These are phyloP conservation scores for Cinnamomum micranthum DNA, from an alignment of 164 flowering plant species.

Conservation along the genomic window DNA sequence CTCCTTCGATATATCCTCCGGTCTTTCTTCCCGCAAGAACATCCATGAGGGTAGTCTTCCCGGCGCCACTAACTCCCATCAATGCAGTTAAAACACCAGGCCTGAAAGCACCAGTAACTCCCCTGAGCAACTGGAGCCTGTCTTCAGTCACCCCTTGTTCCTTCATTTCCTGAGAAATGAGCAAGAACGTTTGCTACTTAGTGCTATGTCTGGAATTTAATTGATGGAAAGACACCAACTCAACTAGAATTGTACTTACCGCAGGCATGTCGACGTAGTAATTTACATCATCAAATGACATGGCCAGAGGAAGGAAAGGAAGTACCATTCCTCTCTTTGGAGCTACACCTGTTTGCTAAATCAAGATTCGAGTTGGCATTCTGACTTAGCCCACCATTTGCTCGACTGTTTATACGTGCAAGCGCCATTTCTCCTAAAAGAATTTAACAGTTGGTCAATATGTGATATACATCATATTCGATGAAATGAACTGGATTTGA, in stretches of 20 bases:
- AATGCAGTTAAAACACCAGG: slow-evolving; percentile 41
- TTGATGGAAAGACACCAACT: background rate
- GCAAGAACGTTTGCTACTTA: background rate
- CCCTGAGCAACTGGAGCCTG: slow-evolving; percentile 38
- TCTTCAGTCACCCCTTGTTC: slow-evolving; percentile 35
- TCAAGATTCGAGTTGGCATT: slow-evolving; percentile 41
- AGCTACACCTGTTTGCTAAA: slow-evolving; percentile 48
- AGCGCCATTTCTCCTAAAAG: slow-evolving; percentile 62
- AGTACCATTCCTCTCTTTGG: slow-evolving; percentile 97
- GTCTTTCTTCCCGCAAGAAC: slow-evolving; percentile 79
- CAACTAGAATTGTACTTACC: slow-evolving; percentile 27
- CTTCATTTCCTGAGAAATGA: slow-evolving; percentile 31
- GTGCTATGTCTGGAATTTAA: background rate
- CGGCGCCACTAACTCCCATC: slow-evolving; percentile 92
- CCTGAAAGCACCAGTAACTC: slow-evolving; percentile 36
- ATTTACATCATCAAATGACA: slow-evolving; percentile 78
- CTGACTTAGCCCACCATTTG: slow-evolving; percentile 35
- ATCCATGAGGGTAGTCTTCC: slow-evolving; percentile 57
- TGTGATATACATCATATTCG: background rate
- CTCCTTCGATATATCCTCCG: slow-evolving; percentile 74
- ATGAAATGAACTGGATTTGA: background rate
- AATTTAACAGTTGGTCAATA: background rate
- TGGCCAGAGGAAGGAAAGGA: slow-evolving; percentile 84
- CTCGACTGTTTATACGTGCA: slow-evolving; percentile 43
- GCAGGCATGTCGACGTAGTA: slow-evolving; percentile 95